Percentiles rank a stretch among this genome's conserved stretches.
phyloP scores from a whole-genome alignment of 139 green algal genomes.

The Ostreobium quekettii region DNA sequence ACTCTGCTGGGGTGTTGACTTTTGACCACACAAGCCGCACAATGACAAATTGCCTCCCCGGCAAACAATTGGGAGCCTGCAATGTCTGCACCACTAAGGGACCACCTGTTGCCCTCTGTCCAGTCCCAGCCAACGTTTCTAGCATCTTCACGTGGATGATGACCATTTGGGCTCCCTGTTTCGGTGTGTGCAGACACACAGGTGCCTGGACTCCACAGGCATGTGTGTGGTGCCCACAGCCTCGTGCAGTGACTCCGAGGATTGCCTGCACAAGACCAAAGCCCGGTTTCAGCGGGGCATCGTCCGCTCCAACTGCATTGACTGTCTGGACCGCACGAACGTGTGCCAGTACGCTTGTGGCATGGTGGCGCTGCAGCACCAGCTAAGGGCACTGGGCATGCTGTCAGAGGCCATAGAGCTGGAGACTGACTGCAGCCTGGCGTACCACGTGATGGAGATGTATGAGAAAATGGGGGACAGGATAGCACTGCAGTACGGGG shows the following conservation, averaged over 20 bases:
- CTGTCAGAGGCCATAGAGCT: conserved; percentile 26
- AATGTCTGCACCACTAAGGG: too few species aligned
- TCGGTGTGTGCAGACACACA: neutral
- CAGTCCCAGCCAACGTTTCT: too few species aligned
- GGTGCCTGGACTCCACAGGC: conserved; percentile 22
- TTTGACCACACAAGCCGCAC: too few species aligned
- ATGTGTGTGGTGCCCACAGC: conserved; percentile 21
- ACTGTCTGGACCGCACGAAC: conserved; percentile 97
- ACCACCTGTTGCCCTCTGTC: too few species aligned
- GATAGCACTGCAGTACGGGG: conserved; percentile 57
- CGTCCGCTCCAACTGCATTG: conserved; percentile 93
- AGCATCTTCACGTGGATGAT: too few species aligned
- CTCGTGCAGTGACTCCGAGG: conserved; percentile 2
- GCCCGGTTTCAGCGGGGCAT: conserved; percentile 50
- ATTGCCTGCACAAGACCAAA: neutral
- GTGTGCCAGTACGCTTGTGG: conserved; percentile 82
- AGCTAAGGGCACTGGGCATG: conserved; percentile 63
- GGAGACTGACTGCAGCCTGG: conserved; percentile 47
- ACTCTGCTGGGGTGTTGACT: too few species aligned
- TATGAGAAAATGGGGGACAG: conserved; percentile 87
- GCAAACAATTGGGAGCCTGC: too few species aligned
- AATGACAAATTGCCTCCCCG: too few species aligned
- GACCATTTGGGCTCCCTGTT: too few species aligned
- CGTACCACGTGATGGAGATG: conserved; percentile 72
- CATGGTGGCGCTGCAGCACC: conserved; percentile 59